Evolutionary conservation across 2,329 filamentous ascomycete genomes (phyloP).

Genomic region (Colletotrichum sp.): DNA sequence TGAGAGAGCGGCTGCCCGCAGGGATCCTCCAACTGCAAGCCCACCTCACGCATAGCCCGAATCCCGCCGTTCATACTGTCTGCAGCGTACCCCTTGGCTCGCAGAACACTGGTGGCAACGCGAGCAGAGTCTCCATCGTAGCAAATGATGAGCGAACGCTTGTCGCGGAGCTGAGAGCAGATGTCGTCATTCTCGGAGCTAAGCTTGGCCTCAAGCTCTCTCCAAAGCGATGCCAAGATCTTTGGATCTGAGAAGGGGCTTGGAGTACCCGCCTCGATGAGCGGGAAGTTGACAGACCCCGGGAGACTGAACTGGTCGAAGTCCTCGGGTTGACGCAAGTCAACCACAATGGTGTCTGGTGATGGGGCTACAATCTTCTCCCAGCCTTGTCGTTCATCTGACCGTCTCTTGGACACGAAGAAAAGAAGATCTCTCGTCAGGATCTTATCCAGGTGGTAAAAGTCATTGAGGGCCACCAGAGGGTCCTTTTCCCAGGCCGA

Average conservation of each 20-base stretch:
- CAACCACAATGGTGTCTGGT: conserved; percentile 42
- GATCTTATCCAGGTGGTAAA: not conserved
- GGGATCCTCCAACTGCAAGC: not conserved
- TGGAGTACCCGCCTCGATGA: conserved; percentile 36
- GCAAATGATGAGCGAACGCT: conserved; percentile 52
- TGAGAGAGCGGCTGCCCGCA: not conserved
- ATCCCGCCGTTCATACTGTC: conserved; percentile 50
- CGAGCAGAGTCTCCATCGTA: conserved; percentile 60
- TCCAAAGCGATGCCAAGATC: conserved; percentile 51
- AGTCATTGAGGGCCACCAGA: conserved; percentile 35
- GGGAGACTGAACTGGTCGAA: conserved; percentile 48
- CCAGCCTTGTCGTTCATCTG: not conserved
- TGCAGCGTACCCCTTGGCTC: conserved; percentile 52
- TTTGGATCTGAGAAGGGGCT: conserved; percentile 52
- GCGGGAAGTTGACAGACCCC: conserved; percentile 48
- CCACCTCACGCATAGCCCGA: not conserved
- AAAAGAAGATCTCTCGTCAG: not conserved
- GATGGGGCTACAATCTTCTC: not conserved
- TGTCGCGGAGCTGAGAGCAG: conserved; percentile 26
- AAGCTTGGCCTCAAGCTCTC: conserved; percentile 49
- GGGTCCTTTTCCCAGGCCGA: conserved; percentile 57
- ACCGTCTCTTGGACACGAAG: not conserved
- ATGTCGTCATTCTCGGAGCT: conserved; percentile 15
- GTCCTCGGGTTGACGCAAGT: conserved; percentile 47
- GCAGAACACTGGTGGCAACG: conserved; percentile 57